Evolutionary conservation across 2,329 filamentous ascomycete species (phyloP).

Genomic region (Chalaropsis ovoidea): DNA sequence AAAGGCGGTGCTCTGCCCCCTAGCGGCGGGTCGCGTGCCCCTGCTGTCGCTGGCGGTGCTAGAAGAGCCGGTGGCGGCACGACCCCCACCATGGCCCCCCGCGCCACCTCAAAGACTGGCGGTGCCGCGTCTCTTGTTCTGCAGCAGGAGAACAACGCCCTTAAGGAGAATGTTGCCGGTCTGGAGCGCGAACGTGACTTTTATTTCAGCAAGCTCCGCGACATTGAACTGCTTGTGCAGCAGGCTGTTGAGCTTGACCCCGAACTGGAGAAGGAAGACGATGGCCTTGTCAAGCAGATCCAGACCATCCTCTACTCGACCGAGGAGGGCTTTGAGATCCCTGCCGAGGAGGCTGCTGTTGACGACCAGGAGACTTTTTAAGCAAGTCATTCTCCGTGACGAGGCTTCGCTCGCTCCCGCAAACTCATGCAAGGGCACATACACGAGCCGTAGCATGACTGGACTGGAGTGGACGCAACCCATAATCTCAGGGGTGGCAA

Average conservation of each 20-base stretch:
- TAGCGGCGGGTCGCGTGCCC: conserved; percentile 39
- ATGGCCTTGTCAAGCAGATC: conserved; percentile 86
- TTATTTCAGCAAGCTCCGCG: conserved; percentile 96
- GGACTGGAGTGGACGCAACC: not conserved
- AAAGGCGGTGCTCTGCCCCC: conserved; percentile 61
- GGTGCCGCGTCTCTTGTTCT: conserved; percentile 53
- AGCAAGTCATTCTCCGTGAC: conserved; percentile 22
- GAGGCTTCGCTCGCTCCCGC: not conserved
- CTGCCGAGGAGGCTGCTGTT: conserved; percentile 59
- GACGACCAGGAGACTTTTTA: conserved; percentile 76
- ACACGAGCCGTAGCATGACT: not conserved
- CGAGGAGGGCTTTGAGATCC: conserved; percentile 86
- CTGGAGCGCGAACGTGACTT: conserved; percentile 95
- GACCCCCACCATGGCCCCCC: conserved; percentile 48
- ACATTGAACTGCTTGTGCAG: conserved; percentile 92
- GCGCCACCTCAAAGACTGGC: conserved; percentile 37
- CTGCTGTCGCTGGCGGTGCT: conserved; percentile 42
- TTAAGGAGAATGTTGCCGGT: conserved; percentile 92
- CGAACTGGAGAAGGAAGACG: conserved; percentile 86
- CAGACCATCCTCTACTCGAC: conserved; percentile 96
- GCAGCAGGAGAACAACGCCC: conserved; percentile 71
- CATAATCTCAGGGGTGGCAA: not conserved
- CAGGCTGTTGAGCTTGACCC: conserved; percentile 86
- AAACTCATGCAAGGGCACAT: not conserved
- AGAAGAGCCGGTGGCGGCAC: conserved; percentile 48